These are phyloP conservation scores for Lupinus albus DNA, from an alignment of 306 rosid species.

Conservation along the genomic window DNA sequence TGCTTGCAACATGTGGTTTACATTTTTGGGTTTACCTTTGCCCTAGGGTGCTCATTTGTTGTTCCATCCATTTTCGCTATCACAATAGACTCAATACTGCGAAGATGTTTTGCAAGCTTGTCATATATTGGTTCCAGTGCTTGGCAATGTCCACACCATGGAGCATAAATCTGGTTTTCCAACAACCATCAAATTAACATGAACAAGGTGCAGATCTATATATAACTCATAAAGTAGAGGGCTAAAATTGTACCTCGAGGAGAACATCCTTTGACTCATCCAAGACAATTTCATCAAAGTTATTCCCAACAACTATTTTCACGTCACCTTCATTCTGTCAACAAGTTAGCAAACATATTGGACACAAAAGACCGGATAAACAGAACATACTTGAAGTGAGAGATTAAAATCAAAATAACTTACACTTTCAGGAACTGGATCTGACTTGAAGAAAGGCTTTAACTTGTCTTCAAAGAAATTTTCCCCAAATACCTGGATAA, in stretches of 20 bases:
- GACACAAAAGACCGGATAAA: constrained; percentile 23
- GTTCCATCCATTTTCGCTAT: constrained; percentile 99
- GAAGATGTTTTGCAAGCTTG: constrained; percentile 92
- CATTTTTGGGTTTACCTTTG: constrained; percentile 64
- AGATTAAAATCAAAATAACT: constrained; percentile 45
- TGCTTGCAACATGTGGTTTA: constrained; percentile 2
- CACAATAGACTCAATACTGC: constrained; percentile 72
- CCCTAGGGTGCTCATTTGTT: constrained; percentile 97
- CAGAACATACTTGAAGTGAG: constrained; percentile 27
- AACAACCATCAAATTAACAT: constrained; percentile 21
- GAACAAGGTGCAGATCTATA: constrained; percentile 34
- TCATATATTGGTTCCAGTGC: constrained; percentile 85
- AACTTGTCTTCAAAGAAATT: constrained; percentile 92
- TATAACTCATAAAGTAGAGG: constrained; percentile 6
- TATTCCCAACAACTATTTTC: constrained; percentile 89
- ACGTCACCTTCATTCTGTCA: constrained; percentile 85
- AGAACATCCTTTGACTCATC: constrained; percentile 98
- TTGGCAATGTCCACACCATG: constrained; percentile 99
- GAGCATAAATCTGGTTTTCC: constrained; percentile 82
- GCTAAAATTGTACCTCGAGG: constrained; percentile 69
- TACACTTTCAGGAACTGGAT: constrained; percentile 88
- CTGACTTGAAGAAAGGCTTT: constrained; percentile 87
- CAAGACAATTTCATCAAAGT: constrained; percentile 88
- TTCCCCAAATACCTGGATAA: constrained; percentile 73
- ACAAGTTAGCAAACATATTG: constrained; percentile 30